Evolutionary conservation across 2,329 filamentous ascomycete species (phyloP).

Genomic region (Tolypocladium endophyticum): DNA sequence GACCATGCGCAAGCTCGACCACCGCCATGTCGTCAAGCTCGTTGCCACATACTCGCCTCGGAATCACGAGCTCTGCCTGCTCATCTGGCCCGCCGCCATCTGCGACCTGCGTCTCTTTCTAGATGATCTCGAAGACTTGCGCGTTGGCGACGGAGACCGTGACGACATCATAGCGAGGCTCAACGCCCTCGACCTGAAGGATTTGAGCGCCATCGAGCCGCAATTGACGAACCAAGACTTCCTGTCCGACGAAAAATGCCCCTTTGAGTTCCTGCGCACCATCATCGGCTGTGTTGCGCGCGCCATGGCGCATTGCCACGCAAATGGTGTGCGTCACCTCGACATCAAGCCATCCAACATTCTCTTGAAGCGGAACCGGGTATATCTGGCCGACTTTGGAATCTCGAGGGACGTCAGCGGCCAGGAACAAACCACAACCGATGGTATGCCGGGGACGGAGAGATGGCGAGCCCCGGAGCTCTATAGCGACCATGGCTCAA

Average conservation of each 20-base stretch:
- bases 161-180: slow-evolving; percentile 29
- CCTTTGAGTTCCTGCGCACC: slow-evolving; percentile 29
- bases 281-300: slow-evolving; percentile 34
- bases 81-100: slow-evolving; percentile 36
- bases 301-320: slow-evolving; percentile 30
- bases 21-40: slow-evolving; percentile 36
- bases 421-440: slow-evolving; percentile 32
- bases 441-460: slow-evolving; percentile 27
- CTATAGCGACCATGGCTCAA: slow-evolving; percentile 22
- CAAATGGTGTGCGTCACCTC: slow-evolving; percentile 31
- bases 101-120: slow-evolving; percentile 33
- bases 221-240: slow-evolving; percentile 9
- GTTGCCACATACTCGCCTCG: slow-evolving; percentile 34
- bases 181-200: slow-evolving; percentile 24
- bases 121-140: slow-evolving; percentile 30
- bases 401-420: slow-evolving; percentile 35
- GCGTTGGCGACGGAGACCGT: slow-evolving; percentile 24
- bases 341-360: slow-evolving; percentile 40
- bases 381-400: slow-evolving; percentile 39
- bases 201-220: slow-evolving; percentile 24
- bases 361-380: slow-evolving; percentile 30
- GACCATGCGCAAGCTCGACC: slow-evolving; percentile 35
- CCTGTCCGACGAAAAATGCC: slow-evolving; percentile 17
- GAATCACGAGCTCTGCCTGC: slow-evolving; percentile 29
- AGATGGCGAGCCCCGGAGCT: slow-evolving; percentile 37